Conservation (phyloP, 2,329 filamentous ascomycete genomes). For the Aphanoascus verrucosus region DNA sequence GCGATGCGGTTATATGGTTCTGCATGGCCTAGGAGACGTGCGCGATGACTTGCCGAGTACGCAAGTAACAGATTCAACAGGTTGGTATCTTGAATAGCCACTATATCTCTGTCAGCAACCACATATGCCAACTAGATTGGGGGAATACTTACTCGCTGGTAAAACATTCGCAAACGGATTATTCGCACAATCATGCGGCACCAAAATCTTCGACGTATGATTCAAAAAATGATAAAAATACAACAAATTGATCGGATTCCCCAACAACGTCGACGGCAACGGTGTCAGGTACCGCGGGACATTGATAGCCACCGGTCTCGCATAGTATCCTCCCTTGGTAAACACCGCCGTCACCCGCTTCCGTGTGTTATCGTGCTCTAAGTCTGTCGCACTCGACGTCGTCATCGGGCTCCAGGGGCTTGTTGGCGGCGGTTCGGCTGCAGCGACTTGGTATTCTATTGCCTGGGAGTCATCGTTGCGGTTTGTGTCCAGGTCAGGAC, state of each 20-base stretch:
- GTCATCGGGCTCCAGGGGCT: constrained; percentile 10
- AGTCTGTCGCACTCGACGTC: constrained; percentile 28
- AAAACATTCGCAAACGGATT: constrained; percentile 52
- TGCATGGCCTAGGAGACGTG: constrained; percentile 59
- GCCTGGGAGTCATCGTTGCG: constrained; percentile 60
- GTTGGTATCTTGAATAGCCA: constrained; percentile 42
- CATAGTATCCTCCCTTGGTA: constrained; percentile 57
- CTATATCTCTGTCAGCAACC: constrained; percentile 34
- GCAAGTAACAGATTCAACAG: constrained; percentile 67
- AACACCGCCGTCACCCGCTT: constrained; percentile 42
- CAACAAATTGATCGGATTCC: constrained; percentile 71
- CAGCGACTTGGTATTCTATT: constrained; percentile 32
- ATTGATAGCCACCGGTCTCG: constrained; percentile 54
- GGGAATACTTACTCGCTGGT: constrained; percentile 47
- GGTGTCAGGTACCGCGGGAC: constrained; percentile 48
- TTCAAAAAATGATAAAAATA: constrained; percentile 67
- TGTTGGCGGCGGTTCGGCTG: neutral
- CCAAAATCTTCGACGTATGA: constrained; percentile 60
- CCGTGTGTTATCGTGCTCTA: constrained; percentile 38
- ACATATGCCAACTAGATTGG: constrained; percentile 17
- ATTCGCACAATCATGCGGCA: constrained; percentile 51
- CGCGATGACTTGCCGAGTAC: constrained; percentile 75
- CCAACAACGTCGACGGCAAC: constrained; percentile 47
- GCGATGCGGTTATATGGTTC: constrained; percentile 71
- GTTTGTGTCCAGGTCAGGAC: constrained; percentile 57